A percentile compares a stretch with the other conserved stretches of the same genome.
These are phyloP conservation scores for Pseudofabraea citricarpa DNA, from an alignment of 2,329 filamentous ascomycete species.

Conservation along the genomic window DNA sequence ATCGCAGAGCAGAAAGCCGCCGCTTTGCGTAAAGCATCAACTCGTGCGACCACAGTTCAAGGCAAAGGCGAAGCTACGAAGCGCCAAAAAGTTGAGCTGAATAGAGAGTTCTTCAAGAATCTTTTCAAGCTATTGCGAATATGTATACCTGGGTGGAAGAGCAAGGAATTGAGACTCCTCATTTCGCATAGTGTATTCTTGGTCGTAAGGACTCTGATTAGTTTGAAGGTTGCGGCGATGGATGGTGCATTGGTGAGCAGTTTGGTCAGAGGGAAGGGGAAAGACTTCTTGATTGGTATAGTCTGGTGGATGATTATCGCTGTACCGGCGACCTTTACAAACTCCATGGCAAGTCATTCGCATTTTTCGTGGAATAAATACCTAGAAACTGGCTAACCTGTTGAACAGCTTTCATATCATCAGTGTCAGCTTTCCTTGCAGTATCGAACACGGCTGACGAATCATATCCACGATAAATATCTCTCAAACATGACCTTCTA, in stretches of 20 bases:
- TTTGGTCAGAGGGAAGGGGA: slow-evolving; percentile 84
- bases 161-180: slow-evolving; percentile 80
- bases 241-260: slow-evolving; percentile 91
- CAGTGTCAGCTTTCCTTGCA: slow-evolving; percentile 91
- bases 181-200: slow-evolving; percentile 92
- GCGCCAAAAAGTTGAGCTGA: slow-evolving; percentile 83
- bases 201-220: slow-evolving; percentile 85
- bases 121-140: slow-evolving; percentile 76
- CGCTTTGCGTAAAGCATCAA: slow-evolving; percentile 60
- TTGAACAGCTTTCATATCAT: slow-evolving; percentile 78
- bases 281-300: slow-evolving; percentile 81
- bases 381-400: slow-evolving; percentile 7
- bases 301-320: slow-evolving; percentile 99
- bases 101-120: slow-evolving; percentile 70
- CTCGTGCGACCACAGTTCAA: slow-evolving; percentile 43
- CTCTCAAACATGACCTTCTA: slow-evolving; percentile 98
- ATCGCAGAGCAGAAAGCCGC: slow-evolving; percentile 91
- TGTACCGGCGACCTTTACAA: slow-evolving; percentile 93
- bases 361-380: not conserved
- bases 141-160: slow-evolving; percentile 84
- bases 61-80: slow-evolving; percentile 29
- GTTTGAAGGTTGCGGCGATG: slow-evolving; percentile 91
- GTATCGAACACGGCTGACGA: slow-evolving; percentile 90
- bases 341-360: slow-evolving; percentile 77
- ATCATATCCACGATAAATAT: slow-evolving; percentile 92